phyloP scores from a whole-genome alignment of 2,329 filamentous ascomycete species.

The Botrytis galanthina region DNA sequence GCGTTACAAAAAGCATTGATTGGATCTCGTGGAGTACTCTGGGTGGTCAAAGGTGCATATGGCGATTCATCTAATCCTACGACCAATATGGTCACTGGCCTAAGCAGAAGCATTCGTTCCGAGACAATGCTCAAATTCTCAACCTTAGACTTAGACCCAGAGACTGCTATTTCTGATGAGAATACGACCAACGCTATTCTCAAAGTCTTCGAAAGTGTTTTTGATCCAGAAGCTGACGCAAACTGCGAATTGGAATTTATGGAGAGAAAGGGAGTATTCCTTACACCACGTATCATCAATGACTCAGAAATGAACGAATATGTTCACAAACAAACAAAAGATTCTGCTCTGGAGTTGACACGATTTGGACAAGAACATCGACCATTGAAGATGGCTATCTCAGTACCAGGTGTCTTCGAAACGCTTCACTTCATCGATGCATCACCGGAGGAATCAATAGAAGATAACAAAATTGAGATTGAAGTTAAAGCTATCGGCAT shows the following conservation, averaged over 20 bases:
- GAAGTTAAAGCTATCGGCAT: constrained; percentile 37
- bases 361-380: constrained; percentile 22
- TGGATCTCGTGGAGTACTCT: constrained; percentile 45
- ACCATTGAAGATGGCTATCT: constrained; percentile 30
- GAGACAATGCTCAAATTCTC: constrained; percentile 18
- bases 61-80: constrained; percentile 35
- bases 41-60: constrained; percentile 48
- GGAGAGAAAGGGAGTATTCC: constrained; percentile 6
- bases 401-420: constrained; percentile 32
- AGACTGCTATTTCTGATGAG: not conserved
- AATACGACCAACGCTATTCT: not conserved
- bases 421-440: constrained; percentile 34
- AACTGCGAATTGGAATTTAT: constrained; percentile 4
- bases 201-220: not conserved
- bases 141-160: constrained; percentile 18
- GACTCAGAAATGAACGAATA: constrained; percentile 32
- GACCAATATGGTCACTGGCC: constrained; percentile 30
- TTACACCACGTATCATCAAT: constrained; percentile 17
- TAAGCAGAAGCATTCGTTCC: constrained; percentile 18
- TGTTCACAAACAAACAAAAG: constrained; percentile 20
- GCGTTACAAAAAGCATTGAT: constrained; percentile 44
- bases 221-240: not conserved
- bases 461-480: constrained; percentile 33
- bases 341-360: constrained; percentile 14
- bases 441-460: constrained; percentile 22